A percentile compares a stretch with the other conserved stretches of the same genome.
These are phyloP conservation scores for Phytopythium cucurbitacearum DNA, from an alignment of 352 stramenopile genomes.

Conservation along the genomic window DNA sequence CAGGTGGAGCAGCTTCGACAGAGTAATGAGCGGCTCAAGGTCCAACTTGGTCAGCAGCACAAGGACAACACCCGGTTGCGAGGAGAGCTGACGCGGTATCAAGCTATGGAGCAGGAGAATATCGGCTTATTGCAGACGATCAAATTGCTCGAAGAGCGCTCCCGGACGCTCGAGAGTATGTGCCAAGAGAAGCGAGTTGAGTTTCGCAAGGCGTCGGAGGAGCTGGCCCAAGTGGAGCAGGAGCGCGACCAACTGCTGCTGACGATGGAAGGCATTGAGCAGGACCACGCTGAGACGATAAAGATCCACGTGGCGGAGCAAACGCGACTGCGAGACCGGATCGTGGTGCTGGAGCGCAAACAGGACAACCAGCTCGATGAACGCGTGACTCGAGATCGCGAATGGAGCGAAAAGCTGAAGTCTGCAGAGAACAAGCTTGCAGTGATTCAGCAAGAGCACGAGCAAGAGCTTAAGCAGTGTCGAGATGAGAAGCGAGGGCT, in stretches of 20 bases:
- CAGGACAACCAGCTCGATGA: slow-evolving; percentile 21
- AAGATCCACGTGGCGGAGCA: slow-evolving; percentile 18
- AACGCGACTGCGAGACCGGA: slow-evolving; percentile 16
- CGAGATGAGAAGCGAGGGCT: slow-evolving; percentile 26
- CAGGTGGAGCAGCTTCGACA: slow-evolving; percentile 42
- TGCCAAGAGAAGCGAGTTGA: slow-evolving; percentile 26
- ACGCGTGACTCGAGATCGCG: slow-evolving; percentile 14
- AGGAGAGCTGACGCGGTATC: slow-evolving; percentile 27
- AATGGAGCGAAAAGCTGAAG: slow-evolving; percentile 32
- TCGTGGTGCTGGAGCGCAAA: slow-evolving; percentile 32
- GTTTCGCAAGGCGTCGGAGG: slow-evolving; percentile 14
- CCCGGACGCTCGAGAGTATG: slow-evolving; percentile 31
- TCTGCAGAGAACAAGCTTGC: slow-evolving; percentile 13
- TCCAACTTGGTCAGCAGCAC: slow-evolving; percentile 19
- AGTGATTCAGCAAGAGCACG: slow-evolving; percentile 15
- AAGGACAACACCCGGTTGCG: slow-evolving; percentile 45
- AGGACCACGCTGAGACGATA: slow-evolving; percentile 26
- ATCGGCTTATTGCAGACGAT: slow-evolving; percentile 45
- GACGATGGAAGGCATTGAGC: slow-evolving; percentile 19
- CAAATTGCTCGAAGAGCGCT: slow-evolving; percentile 47
- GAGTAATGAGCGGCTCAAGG: slow-evolving; percentile 36
- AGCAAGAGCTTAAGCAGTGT: slow-evolving; percentile 23
- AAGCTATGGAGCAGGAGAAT: slow-evolving; percentile 50
- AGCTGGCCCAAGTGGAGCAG: slow-evolving; percentile 17
- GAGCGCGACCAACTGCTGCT: slow-evolving; percentile 32